phyloP scores from a whole-genome alignment of 768 basidiomycete genomes.

The Leccinum imitatum region DNA sequence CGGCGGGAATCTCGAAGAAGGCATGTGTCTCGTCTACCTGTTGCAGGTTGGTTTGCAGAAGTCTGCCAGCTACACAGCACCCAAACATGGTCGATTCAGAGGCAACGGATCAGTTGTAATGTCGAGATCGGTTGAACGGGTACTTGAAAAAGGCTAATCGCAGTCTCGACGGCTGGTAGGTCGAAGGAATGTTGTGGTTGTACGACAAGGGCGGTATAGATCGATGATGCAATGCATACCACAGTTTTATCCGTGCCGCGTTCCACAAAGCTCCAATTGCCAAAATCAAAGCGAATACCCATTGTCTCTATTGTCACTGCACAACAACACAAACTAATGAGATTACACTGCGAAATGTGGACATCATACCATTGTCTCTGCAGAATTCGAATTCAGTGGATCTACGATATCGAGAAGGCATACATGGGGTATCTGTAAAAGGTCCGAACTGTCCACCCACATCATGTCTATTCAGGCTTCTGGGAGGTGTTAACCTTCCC shows the following conservation, averaged over 20 bases:
- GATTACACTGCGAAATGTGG: conserved; percentile 4
- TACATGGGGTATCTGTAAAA: conserved; percentile 16
- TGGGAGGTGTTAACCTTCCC: conserved; percentile 34
- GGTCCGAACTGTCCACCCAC: conserved; percentile 5
- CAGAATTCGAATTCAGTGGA: background rate
- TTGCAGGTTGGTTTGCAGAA: conserved; percentile 74
- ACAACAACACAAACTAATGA: background rate
- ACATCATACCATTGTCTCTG: conserved; percentile 13
- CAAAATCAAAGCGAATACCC: background rate
- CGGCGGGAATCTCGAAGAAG: conserved; percentile 69
- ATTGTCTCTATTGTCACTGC: background rate
- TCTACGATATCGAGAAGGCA: conserved; percentile 11
- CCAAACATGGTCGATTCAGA: conserved; percentile 58
- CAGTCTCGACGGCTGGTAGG: background rate
- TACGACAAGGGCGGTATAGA: conserved; percentile 13
- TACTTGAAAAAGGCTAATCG: background rate
- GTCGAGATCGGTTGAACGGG: background rate
- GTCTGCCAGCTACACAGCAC: conserved; percentile 75
- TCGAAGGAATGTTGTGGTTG: conserved; percentile 8
- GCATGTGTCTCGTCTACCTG: conserved; percentile 86
- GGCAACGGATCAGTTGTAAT: background rate
- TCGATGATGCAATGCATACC: conserved; percentile 7
- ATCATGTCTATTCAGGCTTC: conserved; percentile 31
- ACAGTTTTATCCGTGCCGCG: conserved; percentile 1
- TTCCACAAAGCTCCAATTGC: conserved; percentile 6